phyloP scores from a whole-genome alignment of 495 filamentous ascomycete genomes.

The Pyrenopolyporus hunteri region DNA sequence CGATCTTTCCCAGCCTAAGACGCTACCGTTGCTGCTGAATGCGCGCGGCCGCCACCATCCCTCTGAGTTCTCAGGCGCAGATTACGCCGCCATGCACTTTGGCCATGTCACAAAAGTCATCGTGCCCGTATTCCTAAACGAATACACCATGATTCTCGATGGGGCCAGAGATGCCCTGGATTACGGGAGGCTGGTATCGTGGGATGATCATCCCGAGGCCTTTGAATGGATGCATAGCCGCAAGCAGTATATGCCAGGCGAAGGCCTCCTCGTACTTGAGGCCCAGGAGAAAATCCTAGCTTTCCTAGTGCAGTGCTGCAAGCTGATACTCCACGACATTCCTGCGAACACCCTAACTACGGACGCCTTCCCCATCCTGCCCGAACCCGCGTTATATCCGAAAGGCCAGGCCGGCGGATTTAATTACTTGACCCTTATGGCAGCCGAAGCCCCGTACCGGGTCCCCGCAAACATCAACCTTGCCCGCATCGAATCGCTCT shows the following conservation, averaged over 20 bases:
- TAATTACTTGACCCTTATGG: conserved; percentile 40
- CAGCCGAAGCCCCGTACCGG: conserved; percentile 57
- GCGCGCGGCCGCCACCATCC: conserved; percentile 54
- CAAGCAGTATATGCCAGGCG: conserved; percentile 46
- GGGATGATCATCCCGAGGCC: conserved; percentile 50
- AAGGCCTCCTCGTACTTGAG: conserved; percentile 57
- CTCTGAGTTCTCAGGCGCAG: conserved; percentile 48
- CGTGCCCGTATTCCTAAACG: conserved; percentile 47
- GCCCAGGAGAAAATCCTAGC: conserved; percentile 52
- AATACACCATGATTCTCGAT: conserved; percentile 53
- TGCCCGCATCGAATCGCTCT: conserved; percentile 47
- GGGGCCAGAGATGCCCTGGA: conserved; percentile 39
- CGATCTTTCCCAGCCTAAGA: conserved; percentile 53
- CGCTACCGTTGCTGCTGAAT: conserved; percentile 57
- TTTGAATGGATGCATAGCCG: conserved; percentile 40
- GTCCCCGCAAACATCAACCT: conserved; percentile 54
- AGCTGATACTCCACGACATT: conserved; percentile 55
- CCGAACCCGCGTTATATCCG: conserved; percentile 46
- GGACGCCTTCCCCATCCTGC: conserved; percentile 39
- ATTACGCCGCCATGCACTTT: conserved; percentile 44
- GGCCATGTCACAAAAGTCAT: conserved; percentile 41
- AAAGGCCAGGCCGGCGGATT: conserved; percentile 20
- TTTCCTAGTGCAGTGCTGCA: conserved; percentile 55
- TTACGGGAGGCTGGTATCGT: conserved; percentile 55
- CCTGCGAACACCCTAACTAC: conserved; percentile 20